Conservation (phyloP, 2,329 filamentous ascomycete species). For the Chaetomium olivaceum region DNA sequence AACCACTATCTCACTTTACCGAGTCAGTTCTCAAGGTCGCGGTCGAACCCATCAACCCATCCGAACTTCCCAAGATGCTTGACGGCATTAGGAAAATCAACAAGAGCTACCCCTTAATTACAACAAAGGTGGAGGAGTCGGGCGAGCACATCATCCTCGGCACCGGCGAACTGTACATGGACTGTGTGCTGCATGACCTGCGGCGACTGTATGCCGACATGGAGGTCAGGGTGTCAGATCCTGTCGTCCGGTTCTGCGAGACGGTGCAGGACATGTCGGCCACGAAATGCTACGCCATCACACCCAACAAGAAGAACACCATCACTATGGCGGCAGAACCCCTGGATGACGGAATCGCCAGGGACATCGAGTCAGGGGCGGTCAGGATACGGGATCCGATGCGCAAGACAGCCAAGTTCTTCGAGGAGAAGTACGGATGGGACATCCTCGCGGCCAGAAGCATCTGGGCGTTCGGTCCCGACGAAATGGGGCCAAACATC, state of each 20-base stretch:
- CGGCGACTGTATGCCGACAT: conserved; percentile 94
- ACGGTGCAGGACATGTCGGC: conserved; percentile 96
- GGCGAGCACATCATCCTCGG: conserved; percentile 94
- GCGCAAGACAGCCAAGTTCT: conserved; percentile 91
- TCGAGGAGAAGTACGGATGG: conserved; percentile 96
- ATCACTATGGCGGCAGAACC: conserved; percentile 98
- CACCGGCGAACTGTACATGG: conserved; percentile 99
- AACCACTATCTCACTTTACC: conserved; percentile 88
- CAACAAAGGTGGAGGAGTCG: conserved; percentile 96
- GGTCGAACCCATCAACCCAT: conserved; percentile 96
- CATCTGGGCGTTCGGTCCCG: conserved; percentile 98
- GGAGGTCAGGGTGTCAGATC: conserved; percentile 98
- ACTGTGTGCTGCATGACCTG: conserved; percentile 94
- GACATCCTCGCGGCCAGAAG: conserved; percentile 90
- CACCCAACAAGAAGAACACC: conserved; percentile 99
- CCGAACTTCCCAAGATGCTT: conserved; percentile 97
- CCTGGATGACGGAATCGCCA: conserved; percentile 88
- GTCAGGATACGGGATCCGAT: conserved; percentile 93
- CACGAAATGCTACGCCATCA: conserved; percentile 96
- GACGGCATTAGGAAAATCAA: conserved; percentile 95
- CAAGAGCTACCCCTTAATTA: conserved; percentile 94
- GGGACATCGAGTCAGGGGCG: conserved; percentile 87
- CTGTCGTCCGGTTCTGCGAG: conserved; percentile 95
- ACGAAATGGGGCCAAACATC: conserved; percentile 92
- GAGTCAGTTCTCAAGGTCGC: conserved; percentile 98